Evolutionary conservation across 768 basidiomycete species (phyloP).

Genomic region (Amanita subjunquillea): DNA sequence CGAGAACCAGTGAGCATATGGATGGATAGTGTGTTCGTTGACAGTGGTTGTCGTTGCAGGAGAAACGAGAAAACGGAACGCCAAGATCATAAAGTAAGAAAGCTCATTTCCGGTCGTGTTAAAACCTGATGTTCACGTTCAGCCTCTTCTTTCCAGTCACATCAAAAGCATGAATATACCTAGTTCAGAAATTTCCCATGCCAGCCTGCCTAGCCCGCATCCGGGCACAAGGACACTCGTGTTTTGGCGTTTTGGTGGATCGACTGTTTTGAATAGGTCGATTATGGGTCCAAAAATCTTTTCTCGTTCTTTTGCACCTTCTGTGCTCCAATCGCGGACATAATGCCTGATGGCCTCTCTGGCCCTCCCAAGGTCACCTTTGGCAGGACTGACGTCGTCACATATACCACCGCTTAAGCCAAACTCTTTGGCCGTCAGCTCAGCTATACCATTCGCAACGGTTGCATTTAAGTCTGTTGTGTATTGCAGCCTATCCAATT

Average conservation of each 20-base stretch:
- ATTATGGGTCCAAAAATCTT: constrained; percentile 49
- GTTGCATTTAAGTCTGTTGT: constrained; percentile 28
- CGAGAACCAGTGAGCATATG: constrained; percentile 62
- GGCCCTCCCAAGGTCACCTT: constrained; percentile 36
- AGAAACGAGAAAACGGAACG: constrained; percentile 47
- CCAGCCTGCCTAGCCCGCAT: constrained; percentile 51
- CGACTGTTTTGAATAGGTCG: constrained; percentile 26
- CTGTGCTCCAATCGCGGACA: constrained; percentile 59
- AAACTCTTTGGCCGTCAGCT: constrained; percentile 22
- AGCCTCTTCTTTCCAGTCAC: not conserved
- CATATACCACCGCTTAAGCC: constrained; percentile 15
- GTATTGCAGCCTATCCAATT: constrained; percentile 34
- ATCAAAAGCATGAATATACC: constrained; percentile 23
- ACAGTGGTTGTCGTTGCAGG: constrained; percentile 26
- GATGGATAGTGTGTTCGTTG: constrained; percentile 44
- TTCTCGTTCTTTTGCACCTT: constrained; percentile 44
- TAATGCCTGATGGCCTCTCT: constrained; percentile 59
- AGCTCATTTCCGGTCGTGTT: constrained; percentile 52
- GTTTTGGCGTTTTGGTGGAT: constrained; percentile 15
- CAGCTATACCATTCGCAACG: constrained; percentile 30
- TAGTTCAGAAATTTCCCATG: constrained; percentile 57
- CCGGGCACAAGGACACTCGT: constrained; percentile 53
- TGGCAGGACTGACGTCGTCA: constrained; percentile 9
- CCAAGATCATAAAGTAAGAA: constrained; percentile 57
- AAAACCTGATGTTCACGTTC: constrained; percentile 27